Percentiles rank a stretch among this genome's conserved stretches.
phyloP scores from a whole-genome alignment of 148 eudicot genomes.

The Persicaria tinctoria region DNA sequence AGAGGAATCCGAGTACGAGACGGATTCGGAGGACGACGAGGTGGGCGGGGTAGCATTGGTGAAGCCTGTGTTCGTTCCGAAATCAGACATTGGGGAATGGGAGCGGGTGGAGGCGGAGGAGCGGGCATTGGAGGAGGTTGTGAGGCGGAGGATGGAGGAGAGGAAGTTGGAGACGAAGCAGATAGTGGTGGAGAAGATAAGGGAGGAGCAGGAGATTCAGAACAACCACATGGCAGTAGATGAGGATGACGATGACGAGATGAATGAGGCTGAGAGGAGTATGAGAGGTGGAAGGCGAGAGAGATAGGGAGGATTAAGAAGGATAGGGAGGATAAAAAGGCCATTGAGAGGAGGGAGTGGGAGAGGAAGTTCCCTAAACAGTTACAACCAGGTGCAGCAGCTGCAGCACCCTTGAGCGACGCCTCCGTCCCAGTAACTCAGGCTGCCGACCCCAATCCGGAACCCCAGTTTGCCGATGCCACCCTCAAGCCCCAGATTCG shows the following conservation, averaged over 20 bases:
- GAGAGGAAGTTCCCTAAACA: conserved; percentile 69
- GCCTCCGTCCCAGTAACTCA: no score
- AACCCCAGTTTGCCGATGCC: no score
- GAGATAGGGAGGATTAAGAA: conserved; percentile 90
- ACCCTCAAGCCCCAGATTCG: no score
- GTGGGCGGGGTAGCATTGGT: conserved; percentile 32
- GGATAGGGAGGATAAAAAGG: conserved; percentile 84
- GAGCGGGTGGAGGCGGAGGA: conserved; percentile 61
- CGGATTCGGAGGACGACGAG: conserved; percentile 60
- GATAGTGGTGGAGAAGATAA: conserved; percentile 59
- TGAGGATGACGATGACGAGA: conserved; percentile 37
- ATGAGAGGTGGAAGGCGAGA: conserved; percentile 80
- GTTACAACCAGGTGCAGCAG: no score
- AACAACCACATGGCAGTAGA: conserved; percentile 28
- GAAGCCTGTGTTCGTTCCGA: conserved; percentile 73
- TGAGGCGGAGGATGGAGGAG: conserved; percentile 42
- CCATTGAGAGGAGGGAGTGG: conserved; percentile 91
- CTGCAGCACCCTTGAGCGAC: no score
- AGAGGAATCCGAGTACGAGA: conserved; percentile 57
- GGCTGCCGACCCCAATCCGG: no score
- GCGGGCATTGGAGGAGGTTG: conserved; percentile 45
- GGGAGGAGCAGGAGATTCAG: conserved; percentile 43
- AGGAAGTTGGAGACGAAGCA: conserved; percentile 48
- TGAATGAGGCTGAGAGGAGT: conserved; percentile 79
- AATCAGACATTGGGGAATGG: conserved; percentile 51